A percentile compares a stretch with the other conserved stretches of the same genome.
Conservation (phyloP, 306 rosid genomes). For the Cucurbita ficifolia region DNA sequence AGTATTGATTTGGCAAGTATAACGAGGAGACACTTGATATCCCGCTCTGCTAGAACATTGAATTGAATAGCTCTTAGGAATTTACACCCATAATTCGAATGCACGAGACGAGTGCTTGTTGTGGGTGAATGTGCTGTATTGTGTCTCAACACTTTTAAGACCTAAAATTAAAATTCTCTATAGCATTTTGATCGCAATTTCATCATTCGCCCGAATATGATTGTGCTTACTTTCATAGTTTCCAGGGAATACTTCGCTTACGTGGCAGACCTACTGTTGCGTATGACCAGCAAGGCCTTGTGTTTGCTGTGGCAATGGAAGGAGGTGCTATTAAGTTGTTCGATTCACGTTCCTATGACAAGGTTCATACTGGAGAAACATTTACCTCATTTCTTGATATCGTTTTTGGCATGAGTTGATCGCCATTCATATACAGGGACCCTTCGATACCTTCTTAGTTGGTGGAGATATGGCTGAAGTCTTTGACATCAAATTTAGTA, state of each 20-base stretch:
- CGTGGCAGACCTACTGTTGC: conserved; percentile 97
- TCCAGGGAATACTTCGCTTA: conserved; percentile 74
- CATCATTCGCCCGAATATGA: conserved; percentile 12
- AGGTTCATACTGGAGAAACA: conserved; percentile 36
- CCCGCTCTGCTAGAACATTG: neutral
- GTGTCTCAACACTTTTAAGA: neutral
- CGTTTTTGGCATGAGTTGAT: conserved; percentile 9
- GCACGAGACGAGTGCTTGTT: neutral
- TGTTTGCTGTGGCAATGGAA: conserved; percentile 99
- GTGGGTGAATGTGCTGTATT: neutral
- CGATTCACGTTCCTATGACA: conserved; percentile 92
- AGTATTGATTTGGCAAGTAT: neutral
- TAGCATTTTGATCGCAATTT: neutral
- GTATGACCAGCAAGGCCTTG: conserved; percentile 97
- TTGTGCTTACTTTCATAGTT: conserved; percentile 37
- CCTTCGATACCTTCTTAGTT: conserved; percentile 91
- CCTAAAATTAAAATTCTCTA: neutral
- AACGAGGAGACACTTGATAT: neutral
- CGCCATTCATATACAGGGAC: conserved; percentile 47
- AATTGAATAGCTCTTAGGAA: neutral
- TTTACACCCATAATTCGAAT: neutral
- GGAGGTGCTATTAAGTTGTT: conserved; percentile 95
- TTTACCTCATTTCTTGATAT: conserved; percentile 3
- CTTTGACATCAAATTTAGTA: conserved; percentile 92
- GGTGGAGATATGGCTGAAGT: conserved; percentile 98